Conservation (phyloP, 495 filamentous ascomycete genomes). For the Diplogelasinospora grovesii region DNA sequence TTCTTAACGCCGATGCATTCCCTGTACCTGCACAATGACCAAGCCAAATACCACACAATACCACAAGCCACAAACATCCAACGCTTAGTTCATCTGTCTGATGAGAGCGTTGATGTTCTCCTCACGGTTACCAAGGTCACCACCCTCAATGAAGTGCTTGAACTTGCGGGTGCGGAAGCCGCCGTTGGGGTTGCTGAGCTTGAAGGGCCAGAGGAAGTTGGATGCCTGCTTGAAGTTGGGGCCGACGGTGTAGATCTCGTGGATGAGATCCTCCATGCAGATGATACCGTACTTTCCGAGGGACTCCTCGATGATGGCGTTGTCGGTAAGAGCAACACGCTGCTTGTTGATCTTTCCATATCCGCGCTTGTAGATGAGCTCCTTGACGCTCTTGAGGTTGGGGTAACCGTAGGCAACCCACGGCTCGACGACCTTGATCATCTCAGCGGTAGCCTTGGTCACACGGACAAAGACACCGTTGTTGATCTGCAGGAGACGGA, state of each 20-base stretch:
- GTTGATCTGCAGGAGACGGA: constrained; percentile 99
- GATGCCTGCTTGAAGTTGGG: constrained; percentile 99
- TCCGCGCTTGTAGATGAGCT: constrained; percentile 99
- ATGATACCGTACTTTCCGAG: constrained; percentile 98
- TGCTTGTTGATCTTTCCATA: constrained; percentile 97
- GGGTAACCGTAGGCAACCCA: constrained; percentile 99
- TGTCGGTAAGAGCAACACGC: constrained; percentile 93
- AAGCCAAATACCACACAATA: constrained; percentile 27
- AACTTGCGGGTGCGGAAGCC: constrained; percentile 95
- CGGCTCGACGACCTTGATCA: constrained; percentile 96
- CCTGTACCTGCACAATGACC: constrained; percentile 34
- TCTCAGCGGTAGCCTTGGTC: constrained; percentile 96
- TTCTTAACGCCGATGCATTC: constrained; percentile 26
- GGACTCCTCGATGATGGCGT: constrained; percentile 91
- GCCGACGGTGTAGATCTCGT: constrained; percentile 98
- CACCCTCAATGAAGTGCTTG: constrained; percentile 98
- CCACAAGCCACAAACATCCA: constrained; percentile 10
- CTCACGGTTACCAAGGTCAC: constrained; percentile 96
- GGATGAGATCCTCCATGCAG: constrained; percentile 98
- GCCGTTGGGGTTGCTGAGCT: constrained; percentile 94
- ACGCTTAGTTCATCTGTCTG: constrained; percentile 91
- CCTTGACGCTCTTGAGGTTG: constrained; percentile 96
- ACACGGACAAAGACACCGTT: constrained; percentile 96
- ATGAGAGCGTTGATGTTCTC: constrained; percentile 97
- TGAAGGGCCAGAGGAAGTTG: constrained; percentile 99